Conservation (phyloP, 2,329 filamentous ascomycete genomes). For the Rosellinia necatrix region DNA sequence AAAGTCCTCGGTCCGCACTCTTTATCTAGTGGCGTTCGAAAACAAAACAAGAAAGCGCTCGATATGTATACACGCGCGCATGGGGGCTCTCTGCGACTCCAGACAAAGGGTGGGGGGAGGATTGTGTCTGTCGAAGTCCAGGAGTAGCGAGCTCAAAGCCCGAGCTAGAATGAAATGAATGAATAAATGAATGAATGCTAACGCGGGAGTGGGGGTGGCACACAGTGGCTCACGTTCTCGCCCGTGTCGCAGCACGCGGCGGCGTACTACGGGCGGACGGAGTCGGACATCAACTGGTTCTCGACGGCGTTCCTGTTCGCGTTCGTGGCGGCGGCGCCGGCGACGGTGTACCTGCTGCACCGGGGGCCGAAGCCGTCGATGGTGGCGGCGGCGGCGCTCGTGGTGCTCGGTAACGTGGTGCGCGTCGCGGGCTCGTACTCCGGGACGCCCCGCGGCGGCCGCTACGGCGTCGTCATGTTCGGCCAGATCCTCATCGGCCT, state of each 20-base stretch:
- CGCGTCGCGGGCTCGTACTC: slow-evolving; percentile 72
- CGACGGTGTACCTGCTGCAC: slow-evolving; percentile 78
- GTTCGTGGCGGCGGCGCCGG: slow-evolving; percentile 74
- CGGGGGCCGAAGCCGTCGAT: slow-evolving; percentile 80
- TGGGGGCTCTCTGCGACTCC: too few relatives aligned
- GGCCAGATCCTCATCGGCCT: slow-evolving; percentile 90
- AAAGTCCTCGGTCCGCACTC: too few relatives aligned
- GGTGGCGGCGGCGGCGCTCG: slow-evolving; percentile 70
- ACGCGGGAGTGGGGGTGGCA: too few relatives aligned
- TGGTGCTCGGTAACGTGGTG: slow-evolving; percentile 88
- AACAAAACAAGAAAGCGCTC: too few relatives aligned
- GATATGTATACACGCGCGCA: background rate
- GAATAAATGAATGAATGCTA: too few relatives aligned
- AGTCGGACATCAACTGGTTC: slow-evolving; percentile 88
- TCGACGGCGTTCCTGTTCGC: slow-evolving; percentile 86
- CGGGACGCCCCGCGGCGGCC: slow-evolving; percentile 60
- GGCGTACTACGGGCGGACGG: slow-evolving; percentile 73
- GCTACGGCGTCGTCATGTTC: slow-evolving; percentile 80
- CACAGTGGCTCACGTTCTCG: slow-evolving; percentile 88
- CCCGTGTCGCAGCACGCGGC: slow-evolving; percentile 78
- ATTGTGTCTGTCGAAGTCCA: too few relatives aligned
- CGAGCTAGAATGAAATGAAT: too few relatives aligned
- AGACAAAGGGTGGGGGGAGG: too few relatives aligned
- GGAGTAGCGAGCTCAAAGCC: too few relatives aligned
- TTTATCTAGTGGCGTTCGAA: background rate